phyloP scores from a whole-genome alignment of 1,284 basidiomycete genomes.

The Dichomitus squalens region DNA sequence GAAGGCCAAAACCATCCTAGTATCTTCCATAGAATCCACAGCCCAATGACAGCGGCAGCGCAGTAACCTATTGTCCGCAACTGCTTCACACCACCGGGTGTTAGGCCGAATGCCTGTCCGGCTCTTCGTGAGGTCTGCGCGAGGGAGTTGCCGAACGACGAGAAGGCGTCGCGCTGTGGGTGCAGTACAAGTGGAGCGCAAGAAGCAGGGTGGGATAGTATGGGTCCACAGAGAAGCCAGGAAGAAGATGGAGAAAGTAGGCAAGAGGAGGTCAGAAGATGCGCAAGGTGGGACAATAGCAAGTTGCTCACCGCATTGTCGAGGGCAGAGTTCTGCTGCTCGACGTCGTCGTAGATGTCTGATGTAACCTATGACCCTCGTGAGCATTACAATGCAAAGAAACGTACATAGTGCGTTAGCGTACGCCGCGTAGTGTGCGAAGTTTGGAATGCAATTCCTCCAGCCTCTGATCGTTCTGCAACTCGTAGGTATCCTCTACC shows the following conservation, averaged over 20 bases:
- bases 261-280: neutral
- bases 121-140: slow-evolving; percentile 66
- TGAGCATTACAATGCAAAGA: slow-evolving; percentile 1
- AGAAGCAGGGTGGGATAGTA: neutral
- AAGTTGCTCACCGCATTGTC: slow-evolving; percentile 65
- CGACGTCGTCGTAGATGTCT: slow-evolving; percentile 79
- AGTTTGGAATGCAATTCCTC: slow-evolving; percentile 82
- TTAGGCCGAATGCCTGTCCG: slow-evolving; percentile 69
- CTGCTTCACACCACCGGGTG: slow-evolving; percentile 63
- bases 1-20: slow-evolving; percentile 33
- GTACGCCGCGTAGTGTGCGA: slow-evolving; percentile 72
- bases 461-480: slow-evolving; percentile 80
- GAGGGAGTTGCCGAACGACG: slow-evolving; percentile 61
- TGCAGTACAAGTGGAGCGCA: no score
- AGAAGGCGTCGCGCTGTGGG: slow-evolving; percentile 64
- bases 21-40: slow-evolving; percentile 50
- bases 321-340: slow-evolving; percentile 76
- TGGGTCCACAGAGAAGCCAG: neutral
- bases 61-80: slow-evolving; percentile 66
- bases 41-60: slow-evolving; percentile 42
- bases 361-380: slow-evolving; percentile 61
- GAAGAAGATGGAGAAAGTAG: neutral
- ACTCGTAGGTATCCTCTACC: slow-evolving; percentile 72
- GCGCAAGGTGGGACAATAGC: neutral
- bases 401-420: slow-evolving; percentile 27